Evolutionary conservation across 2,329 filamentous ascomycete genomes (phyloP), one percentile per base, ranked within the genome.

Genomic region (Pseudocercospora fijiensis): DNA sequence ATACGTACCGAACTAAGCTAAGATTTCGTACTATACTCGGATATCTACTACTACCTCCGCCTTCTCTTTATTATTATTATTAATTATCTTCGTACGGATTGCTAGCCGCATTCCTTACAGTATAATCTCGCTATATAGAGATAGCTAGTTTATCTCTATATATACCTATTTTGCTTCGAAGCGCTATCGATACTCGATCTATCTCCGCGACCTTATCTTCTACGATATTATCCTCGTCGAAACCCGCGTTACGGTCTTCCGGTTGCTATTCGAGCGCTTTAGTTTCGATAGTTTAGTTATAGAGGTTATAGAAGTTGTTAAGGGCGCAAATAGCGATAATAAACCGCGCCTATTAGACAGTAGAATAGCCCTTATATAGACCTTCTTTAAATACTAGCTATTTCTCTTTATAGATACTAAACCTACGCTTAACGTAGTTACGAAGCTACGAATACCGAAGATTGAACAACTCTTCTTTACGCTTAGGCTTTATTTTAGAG

Each of bases 381-480:
- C 47, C 3, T 13, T 22, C 5, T 5, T 10, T 18, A 49, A 59
- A 33, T 4, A 51, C 10, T 27, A 6, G n/a, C 27, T 51, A 61
- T 9, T n/a, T n/a, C 27, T 37, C 22, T 24, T 57, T 61, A 47
- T 33, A 18, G 26, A 57, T 61, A 61, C 52, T 47, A 57, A 61
- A 61, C 1, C 27, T 2, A 13, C 52, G 11, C 37, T 61, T 18
- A 20, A 61, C 30, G 9, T 45, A 27, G 52, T 61, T 61, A 45
- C 27, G n/a, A 2, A 57, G 51, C 45, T 61, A 47, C 11, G 10
- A 18, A 30, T 61, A 57, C 1, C 24, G 24, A 1, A 61, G 59
- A 51, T 61, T 61, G 18, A 61, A 61, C 9, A 61, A 30, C 24
- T 61, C 59, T 26, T 61, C 33, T n/a, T 61, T 61, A 1, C 1